Evolutionary conservation across 371 early-diverging fungal species (phyloP), one percentile per base, ranked within the genome.

Genomic region (Blastocladiella emersonii): DNA sequence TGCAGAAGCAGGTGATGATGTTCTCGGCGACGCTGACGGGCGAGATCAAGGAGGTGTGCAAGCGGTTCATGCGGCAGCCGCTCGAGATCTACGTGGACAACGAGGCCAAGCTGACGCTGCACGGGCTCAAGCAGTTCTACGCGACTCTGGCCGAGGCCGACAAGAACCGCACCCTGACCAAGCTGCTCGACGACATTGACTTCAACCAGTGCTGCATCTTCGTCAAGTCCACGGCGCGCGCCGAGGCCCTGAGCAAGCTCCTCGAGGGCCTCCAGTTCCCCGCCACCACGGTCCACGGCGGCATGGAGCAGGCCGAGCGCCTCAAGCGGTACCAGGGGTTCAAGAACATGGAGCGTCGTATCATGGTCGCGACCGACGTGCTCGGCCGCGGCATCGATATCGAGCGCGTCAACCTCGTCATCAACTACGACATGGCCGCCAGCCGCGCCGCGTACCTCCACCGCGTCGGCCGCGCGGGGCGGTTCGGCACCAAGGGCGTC

Each of bases 331-430:
- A 98, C 82, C 85, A 89, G 72, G 81, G 84, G 56, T 99, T 99
- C 87, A 98, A 97, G 83, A 86, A 89, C 66, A 92, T 90, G 70
- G 80, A 84, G 66, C 86, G 85, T 75, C 89, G 96, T 69, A 92
- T 99, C 67, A 87, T 99, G 86, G 95, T 99, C 2, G 95, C 98
- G 35, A 99, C 99, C 25, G 95, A 95, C 70, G 86, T 99, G 64
- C 94, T 98, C 75, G 97, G 98, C 15, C 91, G 99, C 76, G 99
- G 99, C 74, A 94, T 99, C 62, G 99, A 99, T 78, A 89, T 98
- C 56, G 95, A 96, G 72, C 91, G 98, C 68, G 94, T 99, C 65
- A 98, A 98, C 74, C 89, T 98, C 72, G 99, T 99, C 64, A 86
- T 99, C 85, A 99, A 99, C 82, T 99, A 98, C 62, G 99, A 99